Conservation (phyloP, 2,329 filamentous ascomycete species). For the Tolypocladium nubicola region DNA sequence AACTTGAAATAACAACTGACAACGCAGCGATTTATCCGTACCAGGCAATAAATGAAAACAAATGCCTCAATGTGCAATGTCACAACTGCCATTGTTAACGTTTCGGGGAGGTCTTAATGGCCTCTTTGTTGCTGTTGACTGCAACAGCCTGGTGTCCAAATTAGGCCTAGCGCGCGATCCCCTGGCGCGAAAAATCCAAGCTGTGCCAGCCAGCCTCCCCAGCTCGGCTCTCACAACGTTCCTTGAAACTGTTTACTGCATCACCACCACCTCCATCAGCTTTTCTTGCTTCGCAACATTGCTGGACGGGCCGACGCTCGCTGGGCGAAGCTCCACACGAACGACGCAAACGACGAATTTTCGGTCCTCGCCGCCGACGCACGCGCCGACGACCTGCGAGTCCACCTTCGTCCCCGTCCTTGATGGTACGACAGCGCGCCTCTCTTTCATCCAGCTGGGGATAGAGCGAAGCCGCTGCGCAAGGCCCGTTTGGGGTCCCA, state of each 20-base stretch:
- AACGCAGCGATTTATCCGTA: background rate
- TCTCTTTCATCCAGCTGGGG: conserved; percentile 5
- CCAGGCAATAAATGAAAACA: too few species aligned
- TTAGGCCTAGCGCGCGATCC: conserved; percentile 3
- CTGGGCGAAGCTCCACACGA: conserved; percentile 3
- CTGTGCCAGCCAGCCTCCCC: conserved; percentile 23
- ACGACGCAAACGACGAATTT: background rate
- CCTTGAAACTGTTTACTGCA: background rate
- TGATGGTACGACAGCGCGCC: conserved; percentile 17
- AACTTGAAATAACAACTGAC: background rate
- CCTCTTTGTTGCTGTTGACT: background rate
- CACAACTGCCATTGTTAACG: background rate
- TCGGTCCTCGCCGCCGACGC: conserved; percentile 2
- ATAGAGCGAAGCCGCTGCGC: background rate
- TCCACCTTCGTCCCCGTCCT: conserved; percentile 4
- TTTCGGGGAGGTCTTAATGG: background rate
- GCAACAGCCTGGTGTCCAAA: background rate
- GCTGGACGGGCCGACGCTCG: conserved; percentile 1
- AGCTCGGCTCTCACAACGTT: conserved; percentile 5
- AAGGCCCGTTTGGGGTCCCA: background rate
- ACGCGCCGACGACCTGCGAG: conserved; percentile 7
- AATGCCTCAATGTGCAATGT: background rate
- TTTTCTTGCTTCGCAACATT: background rate
- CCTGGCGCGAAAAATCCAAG: conserved; percentile 27
- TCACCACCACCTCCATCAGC: background rate